Evolutionary conservation across 176 grass and related monocot species (phyloP), one percentile per base, ranked within the genome.

Genomic region (Bromus sterilis): DNA sequence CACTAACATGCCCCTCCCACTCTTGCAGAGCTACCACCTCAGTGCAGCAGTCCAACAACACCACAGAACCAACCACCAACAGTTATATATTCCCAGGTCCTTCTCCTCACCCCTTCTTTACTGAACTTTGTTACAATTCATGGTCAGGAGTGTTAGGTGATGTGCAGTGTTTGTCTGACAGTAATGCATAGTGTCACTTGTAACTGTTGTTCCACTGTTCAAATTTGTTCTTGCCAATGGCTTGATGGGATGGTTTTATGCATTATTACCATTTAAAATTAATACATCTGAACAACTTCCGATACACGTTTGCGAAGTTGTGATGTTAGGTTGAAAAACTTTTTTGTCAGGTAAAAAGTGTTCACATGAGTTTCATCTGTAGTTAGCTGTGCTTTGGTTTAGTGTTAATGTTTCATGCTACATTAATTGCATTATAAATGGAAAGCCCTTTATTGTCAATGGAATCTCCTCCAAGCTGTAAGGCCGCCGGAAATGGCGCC

Each of bases 21-120:
- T 80, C 37, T 18, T 80, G 69, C 76, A 84, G 87, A 74, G 71
- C 40, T 74, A 75, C 82, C 76, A 61, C 60, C 32, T 76, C 36
- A 84, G 40, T 37, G 37, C 60, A 48, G 23, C 46, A 56, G 30
- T 75, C 68, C 68, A 31, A 74, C 37, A 57, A 28, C 13, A 9
- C 57, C 58, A 7, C 66, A 65, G 44, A 66, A 78, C 59, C 67
- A 78, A 79, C 14, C 46, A 78, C 36, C 0, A 30, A 12, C 57
- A 29, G 5, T 16, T 23, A 51, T 58, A 2, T 37, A 84, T 31
- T 66, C 44, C 16, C 75, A 88, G 86, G 86, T 79, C 8, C 56
- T 28, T 79, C 18, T 31, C 46, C 25, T 29, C 44, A 56, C 71
- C 33, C 74, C 35, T 83, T 85, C 42, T 79, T 79, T 29, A 4